A percentile compares a stretch with the other conserved stretches of the same genome.
Evolutionary conservation across 495 filamentous ascomycete genomes (phyloP).

Genomic region (Sordaria brevicollis): DNA sequence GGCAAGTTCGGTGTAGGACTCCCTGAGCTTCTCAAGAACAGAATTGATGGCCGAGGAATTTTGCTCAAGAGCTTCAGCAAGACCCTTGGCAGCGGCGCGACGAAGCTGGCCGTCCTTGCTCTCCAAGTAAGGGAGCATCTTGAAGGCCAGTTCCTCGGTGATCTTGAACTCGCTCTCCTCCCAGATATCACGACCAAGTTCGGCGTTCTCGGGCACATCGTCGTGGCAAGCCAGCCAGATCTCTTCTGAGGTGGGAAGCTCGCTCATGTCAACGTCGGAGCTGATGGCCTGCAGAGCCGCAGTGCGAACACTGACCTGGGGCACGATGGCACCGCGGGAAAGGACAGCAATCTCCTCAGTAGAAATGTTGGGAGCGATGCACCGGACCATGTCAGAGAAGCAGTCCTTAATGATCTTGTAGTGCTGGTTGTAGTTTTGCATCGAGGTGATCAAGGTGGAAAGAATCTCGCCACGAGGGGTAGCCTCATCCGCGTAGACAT

Average conservation of each 20-base stretch:
- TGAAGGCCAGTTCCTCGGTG: constrained; percentile 47
- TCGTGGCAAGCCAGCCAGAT: constrained; percentile 92
- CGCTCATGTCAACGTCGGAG: constrained; percentile 81
- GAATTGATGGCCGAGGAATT: constrained; percentile 36
- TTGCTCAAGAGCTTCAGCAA: constrained; percentile 59
- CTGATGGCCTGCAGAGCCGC: constrained; percentile 84
- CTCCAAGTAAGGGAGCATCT: constrained; percentile 68
- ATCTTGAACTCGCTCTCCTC: constrained; percentile 78
- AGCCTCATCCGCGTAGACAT: constrained; percentile 55
- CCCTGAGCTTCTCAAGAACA: constrained; percentile 51
- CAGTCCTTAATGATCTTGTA: constrained; percentile 93
- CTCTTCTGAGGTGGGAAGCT: constrained; percentile 74
- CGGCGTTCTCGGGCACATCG: constrained; percentile 75
- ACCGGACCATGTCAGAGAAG: constrained; percentile 70
- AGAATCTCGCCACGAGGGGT: constrained; percentile 70
- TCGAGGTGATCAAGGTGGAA: constrained; percentile 57
- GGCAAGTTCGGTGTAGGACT: constrained; percentile 62
- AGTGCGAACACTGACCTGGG: constrained; percentile 70
- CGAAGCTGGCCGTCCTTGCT: constrained; percentile 69
- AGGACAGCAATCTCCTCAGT: constrained; percentile 59
- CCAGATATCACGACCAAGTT: constrained; percentile 81
- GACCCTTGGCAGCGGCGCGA: constrained; percentile 68
- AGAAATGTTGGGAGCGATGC: constrained; percentile 64
- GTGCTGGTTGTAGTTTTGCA: constrained; percentile 85
- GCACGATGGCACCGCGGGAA: constrained; percentile 62